Evolutionary conservation across 129 eudicot genomes (phyloP).

Genomic region (Flaveria robusta): DNA sequence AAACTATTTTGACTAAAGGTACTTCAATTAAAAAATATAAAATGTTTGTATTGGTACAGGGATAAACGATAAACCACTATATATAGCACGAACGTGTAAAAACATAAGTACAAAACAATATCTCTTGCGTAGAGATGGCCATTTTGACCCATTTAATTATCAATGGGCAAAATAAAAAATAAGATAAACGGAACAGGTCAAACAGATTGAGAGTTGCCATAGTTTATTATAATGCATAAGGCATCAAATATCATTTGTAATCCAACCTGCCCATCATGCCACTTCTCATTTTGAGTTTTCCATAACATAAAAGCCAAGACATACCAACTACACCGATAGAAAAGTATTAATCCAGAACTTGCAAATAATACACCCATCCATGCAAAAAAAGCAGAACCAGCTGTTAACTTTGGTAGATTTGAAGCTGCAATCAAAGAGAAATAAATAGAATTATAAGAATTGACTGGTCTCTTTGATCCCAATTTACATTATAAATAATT

Average conservation of each 20-base stretch:
- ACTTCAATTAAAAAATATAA: constrained; percentile 1
- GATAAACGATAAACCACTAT: constrained; percentile 25
- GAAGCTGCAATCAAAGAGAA: constrained; percentile 52
- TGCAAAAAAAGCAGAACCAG: constrained; percentile 79
- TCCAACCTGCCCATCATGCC: background rate
- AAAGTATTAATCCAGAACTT: constrained; percentile 67
- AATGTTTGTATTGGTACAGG: constrained; percentile 7
- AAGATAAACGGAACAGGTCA: background rate
- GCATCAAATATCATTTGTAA: background rate
- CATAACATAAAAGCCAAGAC: constrained; percentile 9
- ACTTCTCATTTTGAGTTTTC: background rate
- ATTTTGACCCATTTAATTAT: background rate
- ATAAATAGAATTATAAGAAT: constrained; percentile 16
- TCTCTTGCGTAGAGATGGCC: background rate
- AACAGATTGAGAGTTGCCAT: background rate
- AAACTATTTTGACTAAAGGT: background rate
- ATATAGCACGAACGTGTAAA: background rate
- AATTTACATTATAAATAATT: constrained; percentile 19
- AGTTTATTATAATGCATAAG: background rate
- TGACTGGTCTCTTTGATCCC: background rate
- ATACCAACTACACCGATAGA: constrained; percentile 94
- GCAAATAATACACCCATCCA: constrained; percentile 89
- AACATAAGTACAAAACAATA: background rate
- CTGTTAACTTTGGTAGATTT: constrained; percentile 76
- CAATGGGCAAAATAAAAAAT: background rate